Evolutionary conservation across 2,329 filamentous ascomycete species (phyloP).

Genomic region (Neopestalotiopsis sp.): DNA sequence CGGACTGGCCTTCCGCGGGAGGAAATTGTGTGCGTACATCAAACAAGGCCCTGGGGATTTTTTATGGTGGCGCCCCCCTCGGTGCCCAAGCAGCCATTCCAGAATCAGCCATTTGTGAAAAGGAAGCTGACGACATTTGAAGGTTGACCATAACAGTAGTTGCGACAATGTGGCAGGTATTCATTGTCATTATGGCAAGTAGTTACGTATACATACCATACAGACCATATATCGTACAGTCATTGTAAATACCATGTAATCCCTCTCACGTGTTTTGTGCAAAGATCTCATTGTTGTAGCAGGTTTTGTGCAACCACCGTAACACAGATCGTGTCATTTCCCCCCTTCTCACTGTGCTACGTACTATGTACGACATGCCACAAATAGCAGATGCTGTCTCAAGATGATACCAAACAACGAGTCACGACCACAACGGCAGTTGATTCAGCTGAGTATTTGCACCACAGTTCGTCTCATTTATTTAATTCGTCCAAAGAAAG

Average conservation of each 20-base stretch:
- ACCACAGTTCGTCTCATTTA: not conserved
- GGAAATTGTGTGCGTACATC: constrained; percentile 12
- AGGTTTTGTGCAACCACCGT: not conserved
- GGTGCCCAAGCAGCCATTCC: not conserved
- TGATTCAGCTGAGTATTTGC: not conserved
- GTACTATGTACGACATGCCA: not conserved
- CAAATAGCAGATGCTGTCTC: constrained; percentile 11
- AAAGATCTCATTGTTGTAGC: not conserved
- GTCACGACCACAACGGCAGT: constrained; percentile 15
- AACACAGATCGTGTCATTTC: not conserved
- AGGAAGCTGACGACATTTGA: not conserved
- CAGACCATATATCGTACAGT: too few species aligned
- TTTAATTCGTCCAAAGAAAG: not conserved
- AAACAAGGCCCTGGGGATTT: not conserved
- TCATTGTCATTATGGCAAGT: not conserved
- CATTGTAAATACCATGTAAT: not conserved
- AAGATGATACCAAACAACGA: constrained; percentile 16
- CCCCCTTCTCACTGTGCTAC: not conserved
- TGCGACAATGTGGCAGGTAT: not conserved
- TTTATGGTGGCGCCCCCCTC: too few species aligned
- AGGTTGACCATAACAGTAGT: not conserved
- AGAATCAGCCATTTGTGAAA: not conserved
- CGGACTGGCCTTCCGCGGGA: constrained; percentile 11
- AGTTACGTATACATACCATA: too few species aligned
- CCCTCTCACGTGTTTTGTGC: not conserved